Conservation (phyloP, 352 stramenopile genomes). For the Discostella stelligera region DNA sequence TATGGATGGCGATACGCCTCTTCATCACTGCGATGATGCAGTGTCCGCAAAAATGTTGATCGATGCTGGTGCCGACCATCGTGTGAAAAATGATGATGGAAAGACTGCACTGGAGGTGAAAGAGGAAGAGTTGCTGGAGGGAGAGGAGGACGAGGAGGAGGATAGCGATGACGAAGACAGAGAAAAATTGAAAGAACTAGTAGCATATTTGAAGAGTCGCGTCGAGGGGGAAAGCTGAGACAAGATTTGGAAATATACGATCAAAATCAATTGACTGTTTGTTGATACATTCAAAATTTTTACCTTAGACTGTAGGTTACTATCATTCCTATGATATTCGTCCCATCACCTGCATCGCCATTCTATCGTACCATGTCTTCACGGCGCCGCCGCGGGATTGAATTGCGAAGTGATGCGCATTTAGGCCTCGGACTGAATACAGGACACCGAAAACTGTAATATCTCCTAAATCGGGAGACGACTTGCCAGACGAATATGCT, state of each 20-base stretch:
- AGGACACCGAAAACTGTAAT: conserved; percentile 72
- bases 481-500: conserved; percentile 35
- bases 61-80: conserved; percentile 48
- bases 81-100: conserved; percentile 55
- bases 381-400: conserved; percentile 32
- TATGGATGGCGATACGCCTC: conserved; percentile 79
- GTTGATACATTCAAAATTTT: too few species aligned
- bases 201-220: conserved; percentile 47
- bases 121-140: conserved; percentile 63
- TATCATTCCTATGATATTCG: conserved; percentile 1
- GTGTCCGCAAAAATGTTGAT: conserved; percentile 68
- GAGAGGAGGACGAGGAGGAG: conserved; percentile 72
- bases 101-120: conserved; percentile 68
- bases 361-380: conserved; percentile 60
- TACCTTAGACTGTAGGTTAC: background rate
- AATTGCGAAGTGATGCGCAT: conserved; percentile 46
- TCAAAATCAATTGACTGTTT: too few species aligned
- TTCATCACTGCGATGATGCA: conserved; percentile 80
- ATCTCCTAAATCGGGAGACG: conserved; percentile 64
- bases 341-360: conserved; percentile 33
- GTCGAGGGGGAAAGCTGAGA: background rate
- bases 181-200: conserved; percentile 55
- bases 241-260: too few species aligned
- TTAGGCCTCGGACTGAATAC: conserved; percentile 60
- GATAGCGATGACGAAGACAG: conserved; percentile 68